Conservation (phyloP, 306 rosid genomes). For the Mucuna pruriens region DNA sequence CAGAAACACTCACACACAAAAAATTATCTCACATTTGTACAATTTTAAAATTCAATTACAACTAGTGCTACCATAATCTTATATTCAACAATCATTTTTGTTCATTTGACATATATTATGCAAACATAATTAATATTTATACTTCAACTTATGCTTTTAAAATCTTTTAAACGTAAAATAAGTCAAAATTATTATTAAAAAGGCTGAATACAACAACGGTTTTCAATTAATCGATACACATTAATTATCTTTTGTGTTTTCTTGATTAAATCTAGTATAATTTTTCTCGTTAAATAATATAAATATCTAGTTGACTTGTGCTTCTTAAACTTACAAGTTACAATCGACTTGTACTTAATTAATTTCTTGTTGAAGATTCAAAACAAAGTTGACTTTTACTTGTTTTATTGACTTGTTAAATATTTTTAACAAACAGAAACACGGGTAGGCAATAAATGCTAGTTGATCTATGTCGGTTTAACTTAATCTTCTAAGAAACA, state of each 20-base stretch:
- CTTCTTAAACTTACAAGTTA: background rate
- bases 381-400: background rate
- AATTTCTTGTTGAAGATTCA: background rate
- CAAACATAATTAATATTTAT: background rate
- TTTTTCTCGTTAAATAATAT: background rate
- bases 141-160: background rate
- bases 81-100: too few relatives aligned
- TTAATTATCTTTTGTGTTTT: background rate
- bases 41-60: background rate
- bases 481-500: background rate
- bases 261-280: background rate
- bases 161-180: background rate
- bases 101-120: too few relatives aligned
- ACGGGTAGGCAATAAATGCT: background rate
- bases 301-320: background rate
- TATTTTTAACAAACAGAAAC: background rate
- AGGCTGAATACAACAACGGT: background rate
- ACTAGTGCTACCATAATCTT: background rate
- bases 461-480: background rate
- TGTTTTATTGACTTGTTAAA: background rate
- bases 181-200: background rate
- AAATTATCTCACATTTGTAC: background rate
- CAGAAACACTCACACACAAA: background rate
- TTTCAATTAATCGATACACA: background rate
- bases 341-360: too few relatives aligned